phyloP scores from a whole-genome alignment of 768 basidiomycete genomes.

The Cystobasidiopsis lactophilus region DNA sequence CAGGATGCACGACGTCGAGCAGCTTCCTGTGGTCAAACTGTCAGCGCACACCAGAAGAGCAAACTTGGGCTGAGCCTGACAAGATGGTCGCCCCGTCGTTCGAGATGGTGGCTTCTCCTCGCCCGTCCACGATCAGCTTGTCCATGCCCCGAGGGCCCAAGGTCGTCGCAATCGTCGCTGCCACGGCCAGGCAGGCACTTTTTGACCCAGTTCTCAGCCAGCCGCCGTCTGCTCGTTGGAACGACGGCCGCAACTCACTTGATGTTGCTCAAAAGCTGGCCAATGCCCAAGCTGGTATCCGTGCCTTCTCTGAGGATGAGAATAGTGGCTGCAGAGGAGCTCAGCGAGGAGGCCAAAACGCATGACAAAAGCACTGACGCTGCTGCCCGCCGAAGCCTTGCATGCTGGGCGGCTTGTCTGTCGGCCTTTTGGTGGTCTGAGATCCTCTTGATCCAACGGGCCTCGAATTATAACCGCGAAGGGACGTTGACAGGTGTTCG shows the following conservation, averaged over 20 bases:
- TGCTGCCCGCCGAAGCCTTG: not conserved
- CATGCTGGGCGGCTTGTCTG: no score
- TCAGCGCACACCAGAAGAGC: no score
- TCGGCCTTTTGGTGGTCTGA: no score
- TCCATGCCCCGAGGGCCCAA: slow-evolving; percentile 99
- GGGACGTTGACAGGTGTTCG: no score
- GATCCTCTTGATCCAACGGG: no score
- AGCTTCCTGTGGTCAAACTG: no score
- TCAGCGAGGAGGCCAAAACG: not conserved
- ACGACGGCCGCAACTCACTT: not conserved
- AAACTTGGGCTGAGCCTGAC: no score
- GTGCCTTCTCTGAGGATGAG: slow-evolving; percentile 11
- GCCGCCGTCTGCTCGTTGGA: not conserved
- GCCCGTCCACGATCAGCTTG: slow-evolving; percentile 79
- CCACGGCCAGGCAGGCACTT: slow-evolving; percentile 83
- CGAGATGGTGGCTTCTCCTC: slow-evolving; percentile 93
- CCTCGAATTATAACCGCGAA: no score
- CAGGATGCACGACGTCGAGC: slow-evolving; percentile 92
- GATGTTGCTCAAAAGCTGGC: not conserved
- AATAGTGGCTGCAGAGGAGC: not conserved
- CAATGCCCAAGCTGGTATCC: slow-evolving; percentile 12
- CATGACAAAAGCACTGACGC: not conserved
- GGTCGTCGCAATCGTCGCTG: slow-evolving; percentile 75
- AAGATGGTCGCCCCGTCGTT: slow-evolving; percentile 99
- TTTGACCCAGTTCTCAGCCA: slow-evolving; percentile 60